These are phyloP conservation scores for Ceratocystis albifundus DNA, from an alignment of 2,329 filamentous ascomycete species.

Conservation along the genomic window DNA sequence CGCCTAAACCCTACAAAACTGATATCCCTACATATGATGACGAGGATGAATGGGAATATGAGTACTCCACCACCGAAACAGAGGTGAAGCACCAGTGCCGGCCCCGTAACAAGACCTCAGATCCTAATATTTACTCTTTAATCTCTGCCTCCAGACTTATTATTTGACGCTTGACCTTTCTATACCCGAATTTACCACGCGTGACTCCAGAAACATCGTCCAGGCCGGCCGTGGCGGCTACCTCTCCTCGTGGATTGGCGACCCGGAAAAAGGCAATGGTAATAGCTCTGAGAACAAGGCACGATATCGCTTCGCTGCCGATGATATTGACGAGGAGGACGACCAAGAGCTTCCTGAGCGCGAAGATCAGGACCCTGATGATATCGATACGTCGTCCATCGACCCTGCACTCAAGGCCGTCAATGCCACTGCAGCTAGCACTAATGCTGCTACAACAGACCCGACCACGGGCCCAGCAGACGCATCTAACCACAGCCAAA, in stretches of 20 bases:
- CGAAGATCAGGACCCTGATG: constrained; percentile 29
- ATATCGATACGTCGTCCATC: constrained; percentile 11
- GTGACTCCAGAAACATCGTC: constrained; percentile 20
- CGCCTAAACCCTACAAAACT: constrained; percentile 13
- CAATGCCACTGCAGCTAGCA: neutral
- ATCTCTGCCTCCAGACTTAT: constrained; percentile 39
- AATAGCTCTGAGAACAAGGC: constrained; percentile 10
- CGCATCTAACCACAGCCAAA: neutral
- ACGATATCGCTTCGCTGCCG: constrained; percentile 24
- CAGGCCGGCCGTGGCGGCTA: constrained; percentile 25
- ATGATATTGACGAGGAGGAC: constrained; percentile 28
- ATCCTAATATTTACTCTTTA: neutral
- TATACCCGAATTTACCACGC: constrained; percentile 41
- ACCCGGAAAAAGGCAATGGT: constrained; percentile 15
- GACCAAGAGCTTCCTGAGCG: constrained; percentile 30
- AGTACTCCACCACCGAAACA: constrained; percentile 52
- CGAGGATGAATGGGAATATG: constrained; percentile 55
- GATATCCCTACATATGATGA: constrained; percentile 29
- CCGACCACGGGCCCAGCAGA: constrained; percentile 9
- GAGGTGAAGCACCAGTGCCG: constrained; percentile 35
- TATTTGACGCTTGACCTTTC: constrained; percentile 54
- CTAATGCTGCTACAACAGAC: neutral
- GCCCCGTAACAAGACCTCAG: neutral
- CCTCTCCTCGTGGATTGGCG: constrained; percentile 28
- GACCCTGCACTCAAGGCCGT: neutral